Conservation (phyloP, 139 green algal species). For the Chloropicon primus region DNA sequence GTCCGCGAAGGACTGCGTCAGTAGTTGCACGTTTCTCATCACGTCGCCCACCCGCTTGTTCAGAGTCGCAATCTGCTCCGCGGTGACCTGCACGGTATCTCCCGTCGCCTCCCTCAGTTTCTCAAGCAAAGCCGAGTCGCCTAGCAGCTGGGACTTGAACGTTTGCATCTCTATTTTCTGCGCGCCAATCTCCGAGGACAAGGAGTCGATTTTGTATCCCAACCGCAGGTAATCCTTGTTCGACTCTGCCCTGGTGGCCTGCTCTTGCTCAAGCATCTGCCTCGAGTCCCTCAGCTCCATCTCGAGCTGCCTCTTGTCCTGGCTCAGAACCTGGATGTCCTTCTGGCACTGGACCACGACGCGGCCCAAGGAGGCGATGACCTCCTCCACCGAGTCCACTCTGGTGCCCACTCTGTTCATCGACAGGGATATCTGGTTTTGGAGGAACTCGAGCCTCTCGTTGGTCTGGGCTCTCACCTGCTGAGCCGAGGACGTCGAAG, state of each 20-base stretch:
- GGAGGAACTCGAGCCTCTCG: background rate
- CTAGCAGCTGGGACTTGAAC: background rate
- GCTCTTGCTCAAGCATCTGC: background rate
- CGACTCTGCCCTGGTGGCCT: background rate
- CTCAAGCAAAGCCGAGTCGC: background rate
- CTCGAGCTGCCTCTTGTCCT: background rate
- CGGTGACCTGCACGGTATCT: background rate
- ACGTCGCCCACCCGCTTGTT: background rate
- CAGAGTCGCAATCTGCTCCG: background rate
- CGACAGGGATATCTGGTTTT: background rate
- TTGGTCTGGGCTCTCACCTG: background rate
- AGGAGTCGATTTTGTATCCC: background rate
- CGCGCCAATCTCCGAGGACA: background rate
- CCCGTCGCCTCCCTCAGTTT: background rate
- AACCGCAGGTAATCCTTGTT: background rate
- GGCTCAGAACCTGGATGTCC: background rate
- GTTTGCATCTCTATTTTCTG: background rate
- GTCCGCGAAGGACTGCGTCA: background rate
- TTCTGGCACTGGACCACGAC: background rate
- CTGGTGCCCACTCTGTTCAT: background rate
- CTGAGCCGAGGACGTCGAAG: background rate
- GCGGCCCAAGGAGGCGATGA: background rate
- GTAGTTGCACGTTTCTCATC: background rate
- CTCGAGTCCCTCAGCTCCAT: background rate
- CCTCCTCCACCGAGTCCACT: background rate